phyloP scores from a whole-genome alignment of 306 rosid species.

The Dalbergia cultrata region DNA sequence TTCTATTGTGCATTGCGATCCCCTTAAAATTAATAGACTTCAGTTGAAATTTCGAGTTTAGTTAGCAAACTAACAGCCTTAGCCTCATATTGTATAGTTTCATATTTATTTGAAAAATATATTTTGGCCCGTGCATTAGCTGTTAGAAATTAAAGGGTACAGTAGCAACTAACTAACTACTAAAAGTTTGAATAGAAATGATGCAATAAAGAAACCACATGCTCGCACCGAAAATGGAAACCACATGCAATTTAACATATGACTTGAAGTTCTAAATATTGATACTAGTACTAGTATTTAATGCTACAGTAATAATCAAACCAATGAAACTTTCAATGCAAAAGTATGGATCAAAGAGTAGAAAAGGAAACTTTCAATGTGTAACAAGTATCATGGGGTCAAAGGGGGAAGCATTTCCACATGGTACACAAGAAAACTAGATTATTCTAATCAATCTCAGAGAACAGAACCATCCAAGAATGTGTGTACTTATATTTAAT shows the following conservation, averaged over 20 bases:
- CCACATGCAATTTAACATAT: conserved; percentile 24
- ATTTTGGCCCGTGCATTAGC: background rate
- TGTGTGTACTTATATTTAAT: conserved; percentile 41
- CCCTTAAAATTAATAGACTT: no score
- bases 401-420: conserved; percentile 43
- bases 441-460: conserved; percentile 35
- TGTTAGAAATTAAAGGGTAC: background rate
- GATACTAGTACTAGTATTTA: conserved; percentile 30
- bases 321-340: conserved; percentile 35
- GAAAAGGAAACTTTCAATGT: conserved; percentile 35
- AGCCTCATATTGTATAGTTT: no score
- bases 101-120: no score
- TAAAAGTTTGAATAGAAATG: background rate
- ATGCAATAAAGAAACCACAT: background rate
- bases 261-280: conserved; percentile 38
- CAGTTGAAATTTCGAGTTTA: no score
- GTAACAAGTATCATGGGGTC: conserved; percentile 40
- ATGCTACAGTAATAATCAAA: conserved; percentile 1
- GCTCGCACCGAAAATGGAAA: conserved; percentile 41
- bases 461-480: conserved; percentile 62
- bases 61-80: no score
- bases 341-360: conserved; percentile 14
- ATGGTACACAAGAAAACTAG: conserved; percentile 31
- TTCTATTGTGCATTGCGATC: no score
- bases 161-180: background rate